A percentile compares a stretch with the other conserved stretches of the same genome.
phyloP scores from a whole-genome alignment of 2,329 filamentous ascomycete species.

The Aspergillus sp. region DNA sequence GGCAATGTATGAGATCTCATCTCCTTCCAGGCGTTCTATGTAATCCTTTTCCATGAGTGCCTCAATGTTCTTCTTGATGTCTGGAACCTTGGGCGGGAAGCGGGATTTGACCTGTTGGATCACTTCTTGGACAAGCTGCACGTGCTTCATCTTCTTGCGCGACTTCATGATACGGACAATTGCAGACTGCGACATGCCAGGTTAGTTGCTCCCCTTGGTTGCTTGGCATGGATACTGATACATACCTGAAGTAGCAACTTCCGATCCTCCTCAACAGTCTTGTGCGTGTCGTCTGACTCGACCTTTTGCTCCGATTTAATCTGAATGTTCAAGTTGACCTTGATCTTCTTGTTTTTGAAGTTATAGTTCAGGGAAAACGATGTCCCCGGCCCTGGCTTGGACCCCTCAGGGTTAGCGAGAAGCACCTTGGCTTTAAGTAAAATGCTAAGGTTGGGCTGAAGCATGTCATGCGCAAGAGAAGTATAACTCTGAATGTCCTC shows the following conservation, averaged over 20 bases:
- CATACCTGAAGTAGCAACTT: slow-evolving; percentile 93
- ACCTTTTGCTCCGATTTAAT: slow-evolving; percentile 95
- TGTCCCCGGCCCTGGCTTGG: slow-evolving; percentile 69
- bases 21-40: slow-evolving; percentile 85
- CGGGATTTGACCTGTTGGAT: slow-evolving; percentile 90
- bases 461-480: slow-evolving; percentile 66
- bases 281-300: slow-evolving; percentile 94
- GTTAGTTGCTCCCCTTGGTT: too few relatives aligned
- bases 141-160: slow-evolving; percentile 97
- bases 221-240: slow-evolving; percentile 11
- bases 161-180: slow-evolving; percentile 99
- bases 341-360: slow-evolving; percentile 98
- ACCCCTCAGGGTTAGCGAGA: slow-evolving; percentile 59
- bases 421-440: slow-evolving; percentile 92
- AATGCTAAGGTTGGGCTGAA: slow-evolving; percentile 79
- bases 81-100: slow-evolving; percentile 83
- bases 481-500: slow-evolving; percentile 80
- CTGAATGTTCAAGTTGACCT: slow-evolving; percentile 89
- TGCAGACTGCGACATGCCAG: slow-evolving; percentile 58
- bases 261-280: slow-evolving; percentile 97
- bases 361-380: slow-evolving; percentile 81
- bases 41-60: slow-evolving; percentile 98
- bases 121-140: slow-evolving; percentile 85
- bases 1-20: slow-evolving; percentile 89
- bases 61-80: slow-evolving; percentile 99